Percentiles rank a stretch among this genome's conserved stretches.
Conservation (phyloP, 1,139 yeast species). For the Scheffersomyces cryptocercus region DNA sequence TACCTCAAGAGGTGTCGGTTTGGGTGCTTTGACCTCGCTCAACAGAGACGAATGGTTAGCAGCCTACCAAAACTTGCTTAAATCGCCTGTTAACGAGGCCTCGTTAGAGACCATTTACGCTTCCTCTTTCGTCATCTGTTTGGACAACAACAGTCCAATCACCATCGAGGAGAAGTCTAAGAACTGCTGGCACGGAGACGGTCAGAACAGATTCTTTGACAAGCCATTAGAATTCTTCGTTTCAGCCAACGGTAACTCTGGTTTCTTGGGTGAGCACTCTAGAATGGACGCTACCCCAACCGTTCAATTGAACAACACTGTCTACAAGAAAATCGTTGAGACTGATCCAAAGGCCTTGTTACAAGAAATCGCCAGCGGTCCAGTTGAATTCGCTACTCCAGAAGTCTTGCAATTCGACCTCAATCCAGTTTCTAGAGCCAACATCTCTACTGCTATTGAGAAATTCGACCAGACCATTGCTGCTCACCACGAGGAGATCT, state of each 20-base stretch:
- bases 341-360: conserved; percentile 37
- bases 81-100: conserved; percentile 56
- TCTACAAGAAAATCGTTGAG: conserved; percentile 58
- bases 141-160: conserved; percentile 73
- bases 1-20: conserved; percentile 44
- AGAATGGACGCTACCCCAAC: conserved; percentile 99
- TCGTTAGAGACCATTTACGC: conserved; percentile 72
- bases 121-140: conserved; percentile 76
- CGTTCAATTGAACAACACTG: conserved; percentile 78
- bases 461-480: conserved; percentile 55
- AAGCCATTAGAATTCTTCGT: conserved; percentile 88
- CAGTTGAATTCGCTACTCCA: conserved; percentile 20
- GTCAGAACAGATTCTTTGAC: conserved; percentile 86
- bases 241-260: conserved; percentile 82
- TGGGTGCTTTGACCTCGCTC: conserved; percentile 81
- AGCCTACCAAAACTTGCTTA: conserved; percentile 58
- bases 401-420: conserved; percentile 44
- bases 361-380: conserved; percentile 21
- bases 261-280: conserved; percentile 95
- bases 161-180: conserved; percentile 85
- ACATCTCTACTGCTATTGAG: conserved; percentile 56
- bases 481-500: conserved; percentile 60
- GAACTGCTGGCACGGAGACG: conserved; percentile 94
- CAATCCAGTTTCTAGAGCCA: conserved; percentile 50
- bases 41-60: conserved; percentile 83